Conservation (phyloP, 306 rosid species). For the Argentina anserina region DNA sequence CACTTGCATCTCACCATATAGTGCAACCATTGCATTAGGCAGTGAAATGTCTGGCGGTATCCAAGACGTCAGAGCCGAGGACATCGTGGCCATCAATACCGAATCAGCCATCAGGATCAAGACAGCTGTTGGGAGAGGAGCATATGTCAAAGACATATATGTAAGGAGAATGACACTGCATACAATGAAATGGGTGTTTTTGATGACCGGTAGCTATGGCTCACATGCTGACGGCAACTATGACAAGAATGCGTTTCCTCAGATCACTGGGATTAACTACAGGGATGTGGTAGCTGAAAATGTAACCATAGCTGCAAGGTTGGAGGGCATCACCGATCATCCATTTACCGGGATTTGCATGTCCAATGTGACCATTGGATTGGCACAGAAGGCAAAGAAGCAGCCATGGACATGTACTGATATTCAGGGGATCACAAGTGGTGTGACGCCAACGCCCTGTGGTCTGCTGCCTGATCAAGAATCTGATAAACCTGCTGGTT, state of each 20-base stretch:
- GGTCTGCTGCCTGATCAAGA: conserved; percentile 51
- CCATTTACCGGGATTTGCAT: conserved; percentile 70
- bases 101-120: conserved; percentile 50
- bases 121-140: conserved; percentile 45
- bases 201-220: conserved; percentile 41
- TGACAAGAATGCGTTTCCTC: conserved; percentile 36
- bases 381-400: conserved; percentile 67
- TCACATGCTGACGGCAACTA: conserved; percentile 37
- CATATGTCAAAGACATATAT: conserved; percentile 40
- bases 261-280: conserved; percentile 37
- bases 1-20: conserved; percentile 45
- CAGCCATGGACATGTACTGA: conserved; percentile 66
- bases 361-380: conserved; percentile 57
- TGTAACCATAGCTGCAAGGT: conserved; percentile 61
- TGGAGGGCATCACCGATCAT: conserved; percentile 69
- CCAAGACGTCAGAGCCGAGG: conserved; percentile 43
- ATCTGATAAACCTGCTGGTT: conserved; percentile 29
- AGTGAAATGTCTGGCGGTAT: conserved; percentile 54
- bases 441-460: conserved; percentile 69
- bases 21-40: conserved; percentile 45
- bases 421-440: conserved; percentile 57
- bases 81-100: conserved; percentile 35
- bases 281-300: conserved; percentile 48
- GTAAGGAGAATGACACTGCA: conserved; percentile 40
- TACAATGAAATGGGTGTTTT: conserved; percentile 50